phyloP scores from a whole-genome alignment of 257 asterid species.

The Vinca minor region DNA sequence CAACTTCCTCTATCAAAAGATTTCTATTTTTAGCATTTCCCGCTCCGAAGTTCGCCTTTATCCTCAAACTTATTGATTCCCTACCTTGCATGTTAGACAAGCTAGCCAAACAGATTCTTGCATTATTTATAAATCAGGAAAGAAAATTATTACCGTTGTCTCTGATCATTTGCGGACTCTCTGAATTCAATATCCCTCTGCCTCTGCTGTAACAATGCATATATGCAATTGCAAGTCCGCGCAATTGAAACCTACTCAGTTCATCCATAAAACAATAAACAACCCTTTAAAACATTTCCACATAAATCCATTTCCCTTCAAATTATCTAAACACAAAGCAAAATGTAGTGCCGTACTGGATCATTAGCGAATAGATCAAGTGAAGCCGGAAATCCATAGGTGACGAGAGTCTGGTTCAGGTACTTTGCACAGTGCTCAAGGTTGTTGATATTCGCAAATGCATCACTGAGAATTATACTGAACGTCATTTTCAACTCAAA shows the following conservation, averaged over 20 bases:
- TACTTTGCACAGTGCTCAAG: constrained; percentile 96
- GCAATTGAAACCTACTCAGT: constrained; percentile 68
- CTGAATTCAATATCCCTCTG: constrained; percentile 90
- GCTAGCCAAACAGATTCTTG: no score
- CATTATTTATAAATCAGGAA: not conserved
- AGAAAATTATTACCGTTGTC: constrained; percentile 54
- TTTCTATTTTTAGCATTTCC: not conserved
- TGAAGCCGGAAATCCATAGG: constrained; percentile 93
- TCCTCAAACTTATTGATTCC: not conserved
- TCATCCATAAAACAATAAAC: not conserved
- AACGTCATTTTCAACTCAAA: not conserved
- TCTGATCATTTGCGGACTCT: constrained; percentile 88
- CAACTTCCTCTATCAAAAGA: no score
- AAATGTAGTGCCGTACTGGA: constrained; percentile 45
- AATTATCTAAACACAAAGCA: not conserved
- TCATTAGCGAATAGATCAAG: constrained; percentile 92
- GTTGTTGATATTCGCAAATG: constrained; percentile 76
- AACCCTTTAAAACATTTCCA: not conserved
- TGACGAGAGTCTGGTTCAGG: constrained; percentile 82
- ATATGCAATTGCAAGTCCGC: constrained; percentile 87
- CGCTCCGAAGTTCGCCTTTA: no score
- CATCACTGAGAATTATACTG: constrained; percentile 32
- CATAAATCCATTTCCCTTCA: not conserved
- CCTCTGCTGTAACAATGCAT: constrained; percentile 90
- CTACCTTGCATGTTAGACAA: not conserved